Evolutionary conservation across 78 protist species (phyloP).

Genomic region (Polysphondylium violaceum): DNA sequence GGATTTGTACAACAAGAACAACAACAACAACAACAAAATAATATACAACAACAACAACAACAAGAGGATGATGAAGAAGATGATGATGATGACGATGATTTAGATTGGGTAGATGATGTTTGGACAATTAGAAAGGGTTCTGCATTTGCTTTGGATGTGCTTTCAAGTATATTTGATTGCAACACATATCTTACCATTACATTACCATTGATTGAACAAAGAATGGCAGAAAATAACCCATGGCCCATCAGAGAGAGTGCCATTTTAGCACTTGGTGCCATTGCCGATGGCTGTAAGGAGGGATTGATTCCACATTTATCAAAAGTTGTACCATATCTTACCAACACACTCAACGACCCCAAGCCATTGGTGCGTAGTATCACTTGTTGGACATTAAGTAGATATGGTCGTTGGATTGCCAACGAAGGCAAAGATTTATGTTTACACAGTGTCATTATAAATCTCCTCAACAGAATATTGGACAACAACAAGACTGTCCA

Average conservation of each 20-base stretch:
- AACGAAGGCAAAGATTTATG: background rate
- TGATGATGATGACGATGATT: conserved; percentile 76
- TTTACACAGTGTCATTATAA: conserved; percentile 37
- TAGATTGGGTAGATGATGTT: conserved; percentile 44
- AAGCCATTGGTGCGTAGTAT: conserved; percentile 88
- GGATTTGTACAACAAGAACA: background rate
- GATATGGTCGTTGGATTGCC: conserved; percentile 78
- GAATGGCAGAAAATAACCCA: conserved; percentile 3
- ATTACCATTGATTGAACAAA: conserved; percentile 79
- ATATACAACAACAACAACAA: background rate
- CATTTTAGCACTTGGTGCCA: conserved; percentile 89
- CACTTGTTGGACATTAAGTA: conserved; percentile 93
- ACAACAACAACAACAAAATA: background rate
- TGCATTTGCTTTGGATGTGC: conserved; percentile 88
- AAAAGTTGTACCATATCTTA: conserved; percentile 76
- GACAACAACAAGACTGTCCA: conserved; percentile 90
- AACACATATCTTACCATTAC: conserved; percentile 66
- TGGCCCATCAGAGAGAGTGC: conserved; percentile 84
- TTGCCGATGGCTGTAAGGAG: conserved; percentile 80
- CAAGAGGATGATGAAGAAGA: conserved; percentile 32
- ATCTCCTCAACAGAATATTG: conserved; percentile 81
- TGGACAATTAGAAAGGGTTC: conserved; percentile 92
- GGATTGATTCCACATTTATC: conserved; percentile 78
- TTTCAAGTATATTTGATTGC: conserved; percentile 62
- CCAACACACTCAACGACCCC: conserved; percentile 74